These are phyloP conservation scores for Fusarium concolor DNA, from an alignment of 2,329 filamentous ascomycete genomes.

Conservation along the genomic window DNA sequence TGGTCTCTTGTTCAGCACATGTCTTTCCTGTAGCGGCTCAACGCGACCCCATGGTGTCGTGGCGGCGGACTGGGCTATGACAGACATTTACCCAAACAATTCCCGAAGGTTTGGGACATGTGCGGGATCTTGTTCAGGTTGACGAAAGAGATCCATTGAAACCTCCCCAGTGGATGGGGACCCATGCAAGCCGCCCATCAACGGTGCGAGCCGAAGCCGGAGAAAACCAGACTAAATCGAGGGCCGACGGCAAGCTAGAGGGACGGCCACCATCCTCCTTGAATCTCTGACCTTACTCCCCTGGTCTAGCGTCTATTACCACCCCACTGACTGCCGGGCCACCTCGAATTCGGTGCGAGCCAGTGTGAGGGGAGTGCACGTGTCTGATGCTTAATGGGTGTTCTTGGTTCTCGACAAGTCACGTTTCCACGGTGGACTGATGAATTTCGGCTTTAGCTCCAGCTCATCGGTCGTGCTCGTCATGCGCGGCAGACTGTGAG, in stretches of 20 bases:
- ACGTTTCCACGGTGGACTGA: slow-evolving; percentile 34
- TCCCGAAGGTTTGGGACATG: slow-evolving; percentile 48
- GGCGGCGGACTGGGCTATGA: slow-evolving; percentile 36
- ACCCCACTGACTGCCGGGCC: slow-evolving; percentile 36
- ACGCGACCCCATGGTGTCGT: slow-evolving; percentile 27
- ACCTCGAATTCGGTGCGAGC: slow-evolving; percentile 3
- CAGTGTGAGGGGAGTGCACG: slow-evolving; percentile 46
- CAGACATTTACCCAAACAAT: slow-evolving; percentile 30
- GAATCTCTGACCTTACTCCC: slow-evolving; percentile 33
- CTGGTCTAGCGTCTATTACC: slow-evolving; percentile 40
- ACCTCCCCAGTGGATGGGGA: slow-evolving; percentile 39
- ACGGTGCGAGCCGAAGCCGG: slow-evolving; percentile 55
- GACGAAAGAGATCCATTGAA: slow-evolving; percentile 41
- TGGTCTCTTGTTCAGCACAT: slow-evolving; percentile 16
- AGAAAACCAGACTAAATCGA: slow-evolving; percentile 50
- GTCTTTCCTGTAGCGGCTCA: slow-evolving; percentile 11
- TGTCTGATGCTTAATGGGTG: slow-evolving; percentile 52
- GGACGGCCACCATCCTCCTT: slow-evolving; percentile 32
- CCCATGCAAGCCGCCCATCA: slow-evolving; percentile 49
- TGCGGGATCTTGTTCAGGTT: slow-evolving; percentile 44
- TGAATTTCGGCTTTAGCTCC: slow-evolving; percentile 29
- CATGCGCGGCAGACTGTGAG: slow-evolving; percentile 17
- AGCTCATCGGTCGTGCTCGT: slow-evolving; percentile 7
- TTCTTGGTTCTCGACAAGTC: slow-evolving; percentile 36
- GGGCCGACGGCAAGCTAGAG: slow-evolving; percentile 46